Base-by-base conservation (phyloP, 257 asterid species). In the Coffea canephora region DNA sequence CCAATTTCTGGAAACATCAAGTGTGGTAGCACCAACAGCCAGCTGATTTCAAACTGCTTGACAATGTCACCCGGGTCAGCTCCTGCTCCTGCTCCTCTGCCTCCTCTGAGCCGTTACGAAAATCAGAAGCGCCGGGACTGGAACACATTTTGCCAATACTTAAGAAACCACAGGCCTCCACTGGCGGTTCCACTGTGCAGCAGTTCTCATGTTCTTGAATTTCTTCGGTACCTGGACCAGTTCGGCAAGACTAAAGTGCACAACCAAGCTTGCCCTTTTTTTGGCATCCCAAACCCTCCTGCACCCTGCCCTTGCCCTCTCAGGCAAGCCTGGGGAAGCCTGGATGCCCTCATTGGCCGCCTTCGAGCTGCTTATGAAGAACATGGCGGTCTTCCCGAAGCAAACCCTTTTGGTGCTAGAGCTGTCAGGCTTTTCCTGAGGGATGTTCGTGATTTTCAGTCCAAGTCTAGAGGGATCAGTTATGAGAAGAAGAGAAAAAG, bases 291-390 rank as follows among this genome's bases (percentile, higher is more conserved):
- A 4, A 70, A 70, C 27, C 89, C 89, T 12, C 87, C 87, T 1
- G 76, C 75, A 1, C 87, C 85, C 0, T 86, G 89, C 25, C 74
- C 71, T 66, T 86, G 89, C 8, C 89, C 89, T 6, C 81, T 86
- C 2, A 61, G 89, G 73, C 89, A 86, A 76, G 89, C 89, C 0
- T 86, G 89, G 89, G 89, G 89, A 5, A 81, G 86, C 71, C 85
- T 86, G 0, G 89, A 86, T 65, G 82, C 89, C 27, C 86, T 83
- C 48, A 70, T 86, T 67, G 89, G 89, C 11, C 81, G 89, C 27
- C 89, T 86, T 48, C 71, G 89, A 66, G 89, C 89, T 23, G 87
- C 89, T 34, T 86, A 78, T 15, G 89, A 86, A 75, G 89, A 86
- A 75, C 77, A 86, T 52, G 87, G 87, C 9, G 89, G 89, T 2